Evolutionary conservation across 1,139 yeast genomes (phyloP).

Genomic region (Kodamaea fungicola): DNA sequence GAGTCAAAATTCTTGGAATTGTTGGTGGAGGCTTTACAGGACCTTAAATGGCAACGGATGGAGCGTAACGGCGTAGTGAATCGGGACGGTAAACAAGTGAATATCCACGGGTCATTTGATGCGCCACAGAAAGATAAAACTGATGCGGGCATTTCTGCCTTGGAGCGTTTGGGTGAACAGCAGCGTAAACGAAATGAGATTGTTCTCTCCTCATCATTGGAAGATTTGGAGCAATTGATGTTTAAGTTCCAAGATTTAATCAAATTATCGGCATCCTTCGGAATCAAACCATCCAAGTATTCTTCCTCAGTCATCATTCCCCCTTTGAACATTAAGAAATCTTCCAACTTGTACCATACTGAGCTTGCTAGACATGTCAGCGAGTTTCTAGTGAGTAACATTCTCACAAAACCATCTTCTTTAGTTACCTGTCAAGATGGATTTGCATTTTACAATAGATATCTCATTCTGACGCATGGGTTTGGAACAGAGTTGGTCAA

Average conservation of each 20-base stretch:
- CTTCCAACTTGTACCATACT: constrained; percentile 31
- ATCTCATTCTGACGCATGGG: constrained; percentile 34
- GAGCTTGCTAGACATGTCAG: constrained; percentile 50
- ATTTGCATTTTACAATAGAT: constrained; percentile 43
- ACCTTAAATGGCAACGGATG: constrained; percentile 43
- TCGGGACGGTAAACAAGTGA: constrained; percentile 31
- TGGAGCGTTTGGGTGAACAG: constrained; percentile 58
- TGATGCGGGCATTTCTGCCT: constrained; percentile 62
- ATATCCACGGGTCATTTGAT: constrained; percentile 10
- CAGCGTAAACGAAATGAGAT: constrained; percentile 59
- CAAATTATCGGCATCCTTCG: constrained; percentile 49
- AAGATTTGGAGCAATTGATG: constrained; percentile 76
- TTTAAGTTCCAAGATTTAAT: constrained; percentile 74
- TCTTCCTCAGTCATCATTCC: constrained; percentile 19
- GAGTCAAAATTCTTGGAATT: constrained; percentile 44
- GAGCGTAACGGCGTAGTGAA: constrained; percentile 38
- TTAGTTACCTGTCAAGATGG: constrained; percentile 43
- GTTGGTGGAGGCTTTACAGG: constrained; percentile 41
- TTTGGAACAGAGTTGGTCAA: constrained; percentile 37
- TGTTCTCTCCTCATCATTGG: constrained; percentile 65
- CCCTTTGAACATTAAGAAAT: constrained; percentile 27
- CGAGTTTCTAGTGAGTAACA: constrained; percentile 40
- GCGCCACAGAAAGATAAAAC: constrained; percentile 3
- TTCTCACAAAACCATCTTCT: constrained; percentile 30
- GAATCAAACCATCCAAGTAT: constrained; percentile 19